These are phyloP conservation scores for Mortierella sp. DNA, from an alignment of 371 early-diverging fungal species.

Conservation along the genomic window DNA sequence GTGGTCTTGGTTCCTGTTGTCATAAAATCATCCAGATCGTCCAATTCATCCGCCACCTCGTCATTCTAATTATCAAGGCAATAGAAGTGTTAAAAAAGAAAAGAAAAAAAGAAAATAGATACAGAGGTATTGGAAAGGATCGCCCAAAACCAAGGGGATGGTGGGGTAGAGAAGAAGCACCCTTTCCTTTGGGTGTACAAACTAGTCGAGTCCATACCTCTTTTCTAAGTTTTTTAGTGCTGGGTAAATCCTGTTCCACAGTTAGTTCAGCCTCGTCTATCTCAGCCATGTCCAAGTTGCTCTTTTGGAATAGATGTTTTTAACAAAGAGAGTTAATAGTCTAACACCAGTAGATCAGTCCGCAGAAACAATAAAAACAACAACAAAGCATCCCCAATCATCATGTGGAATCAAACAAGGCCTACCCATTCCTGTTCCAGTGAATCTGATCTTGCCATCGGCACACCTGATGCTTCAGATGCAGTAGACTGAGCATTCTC, in stretches of 20 bases:
- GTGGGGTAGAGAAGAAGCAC: too few relatives aligned
- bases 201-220: constrained; percentile 6
- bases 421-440: constrained; percentile 43
- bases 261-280: constrained; percentile 23
- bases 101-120: background rate
- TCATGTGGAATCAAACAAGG: background rate
- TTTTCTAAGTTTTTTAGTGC: constrained; percentile 28
- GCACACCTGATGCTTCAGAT: background rate
- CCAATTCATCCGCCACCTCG: constrained; percentile 16
- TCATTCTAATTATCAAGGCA: constrained; percentile 8
- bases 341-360: too few relatives aligned
- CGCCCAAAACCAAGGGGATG: background rate
- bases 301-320: constrained; percentile 3
- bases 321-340: too few relatives aligned
- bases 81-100: too few relatives aligned
- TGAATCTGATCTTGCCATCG: constrained; percentile 33
- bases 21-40: constrained; percentile 38
- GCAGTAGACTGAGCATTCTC: constrained; percentile 2
- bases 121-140: background rate
- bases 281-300: constrained; percentile 26
- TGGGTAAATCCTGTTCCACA: constrained; percentile 13
- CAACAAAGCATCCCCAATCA: too few relatives aligned
- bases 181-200: too few relatives aligned
- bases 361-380: too few relatives aligned
- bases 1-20: background rate